Base-by-base conservation (phyloP, 2,329 filamentous ascomycete species). In the Exophiala alcalophila region DNA sequence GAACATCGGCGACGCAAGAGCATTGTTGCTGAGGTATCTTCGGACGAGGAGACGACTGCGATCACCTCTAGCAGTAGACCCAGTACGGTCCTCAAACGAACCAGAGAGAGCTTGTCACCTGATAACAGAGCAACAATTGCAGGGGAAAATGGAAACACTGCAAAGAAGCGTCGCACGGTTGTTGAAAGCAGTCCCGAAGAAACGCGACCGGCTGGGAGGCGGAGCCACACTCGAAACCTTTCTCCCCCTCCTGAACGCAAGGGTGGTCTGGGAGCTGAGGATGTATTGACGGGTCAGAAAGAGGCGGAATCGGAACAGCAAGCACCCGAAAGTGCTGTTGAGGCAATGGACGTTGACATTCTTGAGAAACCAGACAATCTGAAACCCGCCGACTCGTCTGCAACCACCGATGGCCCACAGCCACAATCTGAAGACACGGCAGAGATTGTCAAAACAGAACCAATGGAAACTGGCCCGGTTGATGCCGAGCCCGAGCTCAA, bases 121-220 rank as follows among this genome's bases (percentile, higher is more conserved):
- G 63, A 66, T 40, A 52, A 40, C 11, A 40, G 34, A 8, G 33
- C 32, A 3, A 25, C 37, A 5, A 35, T 34, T 9, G 48, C 48
- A 21, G 41, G 28, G 19, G 43, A 41, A 11, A 42, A 30, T n/a
- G 43, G 40, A 10, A 62, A 64, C 12, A 36, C 54, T n/a, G 61
- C 64, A 10, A 68, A 66, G 54, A 71, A 71, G 56, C 66, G 66
- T 45, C 58, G 66, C 35, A 66, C 65, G 5, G 59, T 70, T 25
- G 58, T 63, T 2, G 68, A 70, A 28, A 68, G 66, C 30, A 65
- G 35, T 52, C 50, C 61, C 59, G 57, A 61, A 59, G 51, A 48
- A n/a, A 30, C 44, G 42, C 32, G 57, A 53, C 32, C 52, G 33
- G 45, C 51, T 33, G 41, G 34, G 8, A 44, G 27, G 51, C 56